Conservation (phyloP, 129 eudicot species). For the Dittrichia graveolens region DNA sequence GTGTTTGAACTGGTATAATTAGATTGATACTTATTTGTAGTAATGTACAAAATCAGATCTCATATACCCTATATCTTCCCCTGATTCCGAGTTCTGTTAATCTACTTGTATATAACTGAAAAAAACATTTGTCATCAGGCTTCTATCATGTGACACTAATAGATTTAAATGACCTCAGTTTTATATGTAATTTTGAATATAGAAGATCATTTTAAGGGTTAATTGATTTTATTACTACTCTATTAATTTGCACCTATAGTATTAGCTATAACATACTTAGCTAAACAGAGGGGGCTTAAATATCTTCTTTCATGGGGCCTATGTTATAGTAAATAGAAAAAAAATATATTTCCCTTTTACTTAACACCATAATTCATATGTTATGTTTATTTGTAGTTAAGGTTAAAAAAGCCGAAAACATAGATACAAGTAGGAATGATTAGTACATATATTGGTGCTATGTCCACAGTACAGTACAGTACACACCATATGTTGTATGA, state of each 20-base stretch:
- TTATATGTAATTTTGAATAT: no score
- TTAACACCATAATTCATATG: slow-evolving; percentile 7
- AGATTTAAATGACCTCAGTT: no score
- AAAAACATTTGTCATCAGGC: no score
- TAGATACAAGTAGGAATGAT: slow-evolving; percentile 11
- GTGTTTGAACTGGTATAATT: background rate
- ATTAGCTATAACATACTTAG: no score
- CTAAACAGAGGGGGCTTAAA: no score
- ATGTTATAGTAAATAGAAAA: background rate
- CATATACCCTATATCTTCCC: background rate
- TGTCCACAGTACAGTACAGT: background rate
- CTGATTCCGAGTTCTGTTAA: no score
- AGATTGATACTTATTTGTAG: background rate
- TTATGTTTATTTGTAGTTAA: slow-evolving; percentile 6
- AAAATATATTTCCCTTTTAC: background rate
- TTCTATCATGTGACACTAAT: no score
- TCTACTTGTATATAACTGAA: no score
- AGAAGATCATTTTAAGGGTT: no score
- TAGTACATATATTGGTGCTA: background rate
- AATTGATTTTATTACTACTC: no score
- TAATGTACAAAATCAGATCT: slow-evolving; percentile 5
- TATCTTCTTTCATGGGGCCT: background rate
- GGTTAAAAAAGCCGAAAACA: background rate
- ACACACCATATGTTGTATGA: slow-evolving; percentile 25
- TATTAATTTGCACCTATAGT: no score